Evolutionary conservation across 805 yeast genomes (phyloP), one percentile per base, ranked within the genome.

Genomic region (Nakazawaea wyomingensis): DNA sequence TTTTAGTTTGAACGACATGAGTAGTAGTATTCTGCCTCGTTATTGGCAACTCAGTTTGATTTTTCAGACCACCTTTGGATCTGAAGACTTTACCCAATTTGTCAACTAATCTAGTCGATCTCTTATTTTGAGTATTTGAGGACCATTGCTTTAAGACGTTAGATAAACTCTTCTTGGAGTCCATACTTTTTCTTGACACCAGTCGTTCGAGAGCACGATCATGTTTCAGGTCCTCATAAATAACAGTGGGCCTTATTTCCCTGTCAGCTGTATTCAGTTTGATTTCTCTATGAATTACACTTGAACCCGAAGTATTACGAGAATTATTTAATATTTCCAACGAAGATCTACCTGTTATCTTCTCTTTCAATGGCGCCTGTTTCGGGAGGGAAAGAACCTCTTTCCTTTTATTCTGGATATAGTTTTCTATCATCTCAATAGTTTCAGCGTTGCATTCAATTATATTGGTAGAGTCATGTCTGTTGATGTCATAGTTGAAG

Each of bases 221-320:
- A 4, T 11, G 6, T 29, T 29, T 11, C 5, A 29, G 32, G 6
- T 29, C 32, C 6, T 10, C 7, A 2, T 29, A n/a, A n/a, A 11
- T 10, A 9, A 20, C 18, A 17, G 18, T 26, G 10, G 17, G 11
- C 2, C 21, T 28, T 17, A 14, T 19, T 6, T 28, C 27, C 13
- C 26, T 37, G 14, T 35, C 27, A 8, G 11, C 11, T 8, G 33
- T 18, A 17, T 37, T 28, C 3, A 6, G 11, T 2, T 20, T 28
- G 17, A 14, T 37, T 5, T 37, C 27, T 13, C 26, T 37, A 19
- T 35, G 35, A 2, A 42, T 24, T 2, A 42, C 45, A 36, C 41
- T 42, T 5, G 45, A 42, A 18, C n/a, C 33, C 9, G 45, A 42
- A 9, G 33, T 10, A 14, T 42, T 30, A 4, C 45, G 32, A 3